phyloP scores from a whole-genome alignment of 31 red algal genomes.

The Asparagopsis taxiformis region DNA sequence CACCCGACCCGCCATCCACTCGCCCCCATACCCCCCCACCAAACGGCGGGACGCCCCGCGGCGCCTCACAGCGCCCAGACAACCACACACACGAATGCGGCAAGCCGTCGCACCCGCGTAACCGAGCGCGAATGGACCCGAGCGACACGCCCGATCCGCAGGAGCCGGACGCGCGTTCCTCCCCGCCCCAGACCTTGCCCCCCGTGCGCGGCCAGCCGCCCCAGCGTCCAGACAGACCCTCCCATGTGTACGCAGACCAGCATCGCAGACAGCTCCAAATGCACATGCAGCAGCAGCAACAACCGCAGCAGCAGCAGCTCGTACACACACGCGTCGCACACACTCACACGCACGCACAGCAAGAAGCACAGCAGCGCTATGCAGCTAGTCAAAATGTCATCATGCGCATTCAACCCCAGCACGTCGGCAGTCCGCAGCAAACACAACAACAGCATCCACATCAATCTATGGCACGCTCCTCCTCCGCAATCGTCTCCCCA shows the following conservation, averaged over 20 bases:
- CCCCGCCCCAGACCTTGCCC: not conserved
- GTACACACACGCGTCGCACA: not conserved
- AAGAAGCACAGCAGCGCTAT: conserved; percentile 2
- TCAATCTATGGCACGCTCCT: not conserved
- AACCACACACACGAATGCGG: not conserved
- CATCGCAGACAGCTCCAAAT: not conserved
- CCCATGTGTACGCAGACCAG: not conserved
- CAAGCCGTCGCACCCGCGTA: not conserved
- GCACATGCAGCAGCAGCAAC: not conserved
- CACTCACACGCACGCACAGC: conserved; percentile 5
- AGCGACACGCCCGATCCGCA: not conserved
- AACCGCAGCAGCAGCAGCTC: not conserved
- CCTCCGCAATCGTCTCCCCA: not conserved
- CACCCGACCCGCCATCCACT: not conserved
- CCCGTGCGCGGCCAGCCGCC: too few relatives aligned
- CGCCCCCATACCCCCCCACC: not conserved
- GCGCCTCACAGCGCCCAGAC: not conserved
- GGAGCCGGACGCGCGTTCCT: not conserved
- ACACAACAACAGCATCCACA: conserved; percentile 19
- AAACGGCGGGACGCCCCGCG: not conserved
- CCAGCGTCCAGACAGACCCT: too few relatives aligned
- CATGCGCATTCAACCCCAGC: not conserved
- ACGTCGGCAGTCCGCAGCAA: not conserved
- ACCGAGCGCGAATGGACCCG: not conserved
- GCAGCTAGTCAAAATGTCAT: not conserved